These are phyloP conservation scores for Acrocalymma vagum DNA, from an alignment of 2,329 filamentous ascomycete species.

Conservation along the genomic window DNA sequence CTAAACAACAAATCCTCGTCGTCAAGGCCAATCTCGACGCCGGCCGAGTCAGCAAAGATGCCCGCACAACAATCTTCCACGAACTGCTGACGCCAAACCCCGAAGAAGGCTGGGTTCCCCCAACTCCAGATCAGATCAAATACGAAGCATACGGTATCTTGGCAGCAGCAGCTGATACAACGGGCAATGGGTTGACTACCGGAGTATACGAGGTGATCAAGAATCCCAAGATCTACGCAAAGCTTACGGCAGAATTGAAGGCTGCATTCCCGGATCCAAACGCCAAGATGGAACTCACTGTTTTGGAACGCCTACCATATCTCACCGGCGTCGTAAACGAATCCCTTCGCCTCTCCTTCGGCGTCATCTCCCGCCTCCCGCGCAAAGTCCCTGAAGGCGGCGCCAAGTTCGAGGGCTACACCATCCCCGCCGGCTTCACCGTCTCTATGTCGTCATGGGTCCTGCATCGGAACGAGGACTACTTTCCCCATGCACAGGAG, in stretches of 20 bases:
- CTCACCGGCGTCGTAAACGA: constrained; percentile 15
- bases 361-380: constrained; percentile 1
- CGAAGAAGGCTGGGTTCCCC: constrained; percentile 25
- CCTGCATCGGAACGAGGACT: constrained; percentile 6
- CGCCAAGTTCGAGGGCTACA: too few species aligned
- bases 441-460: constrained; percentile 6
- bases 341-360: constrained; percentile 3
- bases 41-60: constrained; percentile 16
- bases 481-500: constrained; percentile 8
- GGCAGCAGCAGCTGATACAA: constrained; percentile 44
- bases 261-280: constrained; percentile 38
- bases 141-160: constrained; percentile 37
- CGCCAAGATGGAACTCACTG: constrained; percentile 28
- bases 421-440: too few species aligned
- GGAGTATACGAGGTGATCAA: constrained; percentile 37
- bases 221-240: constrained; percentile 34
- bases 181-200: constrained; percentile 44
- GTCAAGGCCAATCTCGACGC: constrained; percentile 21
- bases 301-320: constrained; percentile 47
- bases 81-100: constrained; percentile 25
- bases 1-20: constrained; percentile 23
- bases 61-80: constrained; percentile 35
- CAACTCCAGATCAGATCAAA: constrained; percentile 30
- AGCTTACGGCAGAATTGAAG: constrained; percentile 36
- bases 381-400: too few species aligned